Evolutionary conservation across 2,329 filamentous ascomycete genomes (phyloP), one percentile per base, ranked within the genome.

Genomic region (Calonectria pseudoreteaudii): DNA sequence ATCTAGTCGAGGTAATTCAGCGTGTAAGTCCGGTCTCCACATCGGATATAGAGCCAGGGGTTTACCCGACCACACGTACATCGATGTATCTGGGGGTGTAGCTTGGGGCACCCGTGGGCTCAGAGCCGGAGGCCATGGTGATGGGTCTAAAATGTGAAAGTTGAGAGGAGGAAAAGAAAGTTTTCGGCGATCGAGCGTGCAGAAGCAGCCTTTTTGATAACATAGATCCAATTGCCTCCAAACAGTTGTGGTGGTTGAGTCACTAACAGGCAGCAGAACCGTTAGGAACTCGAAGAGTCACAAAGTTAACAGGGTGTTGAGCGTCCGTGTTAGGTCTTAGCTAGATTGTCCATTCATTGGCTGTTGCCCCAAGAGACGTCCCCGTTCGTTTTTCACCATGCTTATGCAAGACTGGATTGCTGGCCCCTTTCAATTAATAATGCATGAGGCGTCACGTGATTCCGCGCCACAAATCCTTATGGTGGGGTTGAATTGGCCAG

Each of bases 31-130:
- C 38, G 65, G 36, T 66, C 66, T 60, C 52, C 70, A 71, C 34
- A 41, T 62, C 31, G 67, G 44, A 75, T 58, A 41, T 60, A 74
- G 30, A 62, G 64, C 67, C 60, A 38, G 73, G 66, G 70, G 50
- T 44, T 62, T 60, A 71, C 66, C 41, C 47, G 69, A 53, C 65
- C 20, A 47, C 18, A 75, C 88, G 80, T 86, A 93, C 91, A 89
- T 93, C 91, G 74, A 92, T 89, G 79, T 92, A 93, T 80, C 90
- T 87, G 14, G 90, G 90, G 16, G 74, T 79, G 72, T 85, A 85
- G 50, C 73, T 49, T 28, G 78, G 68, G 68, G 38, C 72, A 50
- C 68, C 69, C 52, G 71, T 64, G 36, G 75, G 70, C 69, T 76
- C 77, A n/a, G 70, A 50, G 56, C 62, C 70, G 71, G 79, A 78